Evolutionary conservation across 148 eudicot species (phyloP).

Genomic region (Fagopyrum esculentum): DNA sequence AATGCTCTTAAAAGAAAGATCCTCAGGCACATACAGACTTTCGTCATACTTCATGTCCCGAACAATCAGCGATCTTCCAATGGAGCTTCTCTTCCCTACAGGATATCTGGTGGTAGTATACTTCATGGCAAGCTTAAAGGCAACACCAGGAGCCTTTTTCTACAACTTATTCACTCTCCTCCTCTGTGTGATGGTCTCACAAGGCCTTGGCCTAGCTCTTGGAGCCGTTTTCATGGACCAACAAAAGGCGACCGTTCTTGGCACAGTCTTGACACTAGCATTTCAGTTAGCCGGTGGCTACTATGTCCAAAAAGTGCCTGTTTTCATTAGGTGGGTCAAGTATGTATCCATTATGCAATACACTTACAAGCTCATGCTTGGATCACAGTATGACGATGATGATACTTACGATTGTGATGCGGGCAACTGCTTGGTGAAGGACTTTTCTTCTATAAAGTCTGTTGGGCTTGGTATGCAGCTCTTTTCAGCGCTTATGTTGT

Average conservation of each 20-base stretch:
- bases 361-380: conserved; percentile 47
- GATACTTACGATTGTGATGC: conserved; percentile 44
- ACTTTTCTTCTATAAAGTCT: conserved; percentile 39
- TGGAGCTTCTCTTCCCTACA: conserved; percentile 12
- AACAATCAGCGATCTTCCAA: too few species aligned
- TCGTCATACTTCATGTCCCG: too few species aligned
- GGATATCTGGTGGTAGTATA: conserved; percentile 42
- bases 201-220: conserved; percentile 75
- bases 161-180: conserved; percentile 34
- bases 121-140: conserved; percentile 70
- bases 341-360: conserved; percentile 42
- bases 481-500: conserved; percentile 25
- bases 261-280: conserved; percentile 58
- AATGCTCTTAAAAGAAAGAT: too few species aligned
- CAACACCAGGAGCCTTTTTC: conserved; percentile 26
- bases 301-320: conserved; percentile 64
- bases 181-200: conserved; percentile 44
- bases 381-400: conserved; percentile 45
- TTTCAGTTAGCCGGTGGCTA: conserved; percentile 60
- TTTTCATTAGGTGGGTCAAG: conserved; percentile 61
- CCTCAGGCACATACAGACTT: too few species aligned
- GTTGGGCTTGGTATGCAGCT: conserved; percentile 32
- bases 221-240: conserved; percentile 71
- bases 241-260: conserved; percentile 50
- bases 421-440: conserved; percentile 39